Percentiles rank a stretch among this genome's conserved stretches.
phyloP scores from a whole-genome alignment of 257 asterid species.

The Verbena officinalis region DNA sequence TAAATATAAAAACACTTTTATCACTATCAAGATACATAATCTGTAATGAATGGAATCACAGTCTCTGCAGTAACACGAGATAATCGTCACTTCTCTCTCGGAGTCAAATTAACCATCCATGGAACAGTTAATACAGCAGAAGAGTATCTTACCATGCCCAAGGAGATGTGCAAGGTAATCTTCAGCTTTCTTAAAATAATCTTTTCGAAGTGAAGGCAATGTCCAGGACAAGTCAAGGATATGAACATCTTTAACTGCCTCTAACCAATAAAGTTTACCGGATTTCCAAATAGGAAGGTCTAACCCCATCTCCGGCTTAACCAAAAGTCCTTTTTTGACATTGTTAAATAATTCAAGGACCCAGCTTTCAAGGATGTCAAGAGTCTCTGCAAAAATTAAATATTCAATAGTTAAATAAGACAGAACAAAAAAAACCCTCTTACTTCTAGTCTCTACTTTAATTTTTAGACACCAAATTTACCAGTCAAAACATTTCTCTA shows the following conservation, averaged over 20 bases:
- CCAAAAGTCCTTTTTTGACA: constrained; percentile 64
- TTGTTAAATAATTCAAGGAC: constrained; percentile 75
- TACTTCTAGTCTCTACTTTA: not conserved
- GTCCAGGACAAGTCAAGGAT: constrained; percentile 90
- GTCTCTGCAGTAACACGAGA: constrained; percentile 20
- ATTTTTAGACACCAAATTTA: not conserved
- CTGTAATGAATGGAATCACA: constrained; percentile 13
- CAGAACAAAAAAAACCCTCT: not conserved
- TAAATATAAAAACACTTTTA: constrained; percentile 7
- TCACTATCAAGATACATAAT: constrained; percentile 22
- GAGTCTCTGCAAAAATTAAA: constrained; percentile 66
- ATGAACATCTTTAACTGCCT: constrained; percentile 95
- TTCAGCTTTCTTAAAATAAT: constrained; percentile 86
- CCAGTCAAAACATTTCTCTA: not conserved
- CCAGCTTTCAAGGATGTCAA: constrained; percentile 89
- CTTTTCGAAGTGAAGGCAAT: constrained; percentile 82
- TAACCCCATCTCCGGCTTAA: constrained; percentile 49
- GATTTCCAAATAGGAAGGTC: constrained; percentile 76
- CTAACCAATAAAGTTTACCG: constrained; percentile 85
- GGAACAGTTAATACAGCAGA: constrained; percentile 20
- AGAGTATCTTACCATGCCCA: constrained; percentile 78
- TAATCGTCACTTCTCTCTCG: constrained; percentile 4
- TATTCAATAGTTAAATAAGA: constrained; percentile 19
- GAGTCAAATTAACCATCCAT: constrained; percentile 4
- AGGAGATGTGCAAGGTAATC: constrained; percentile 94